A percentile compares a stretch with the other conserved stretches of the same genome.
Conservation (phyloP, 176 grass and related monocot species). For the Rhynchospora tenuis region DNA sequence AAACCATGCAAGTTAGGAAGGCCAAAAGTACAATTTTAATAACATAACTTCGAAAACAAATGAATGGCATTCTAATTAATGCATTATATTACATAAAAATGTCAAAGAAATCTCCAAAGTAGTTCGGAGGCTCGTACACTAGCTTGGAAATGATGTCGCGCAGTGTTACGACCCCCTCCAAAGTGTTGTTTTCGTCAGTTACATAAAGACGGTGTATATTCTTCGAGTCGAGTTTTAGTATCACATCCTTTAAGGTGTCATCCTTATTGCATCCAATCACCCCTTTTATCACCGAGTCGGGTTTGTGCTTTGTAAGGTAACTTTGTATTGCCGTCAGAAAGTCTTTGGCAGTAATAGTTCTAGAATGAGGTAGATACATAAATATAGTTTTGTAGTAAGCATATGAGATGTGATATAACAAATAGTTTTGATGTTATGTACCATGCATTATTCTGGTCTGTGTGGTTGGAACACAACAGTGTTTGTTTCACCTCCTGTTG, state of each 20-base stretch:
- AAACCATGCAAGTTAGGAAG: not conserved
- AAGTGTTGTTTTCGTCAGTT: constrained; percentile 32
- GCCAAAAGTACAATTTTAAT: not conserved
- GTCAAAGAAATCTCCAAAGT: constrained; percentile 93
- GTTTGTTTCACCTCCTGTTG: too few relatives aligned
- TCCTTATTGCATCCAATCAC: constrained; percentile 53
- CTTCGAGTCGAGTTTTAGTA: constrained; percentile 56
- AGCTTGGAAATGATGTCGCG: constrained; percentile 82
- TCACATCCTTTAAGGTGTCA: constrained; percentile 64
- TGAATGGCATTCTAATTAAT: not conserved
- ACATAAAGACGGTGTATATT: constrained; percentile 77
- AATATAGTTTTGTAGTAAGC: too few relatives aligned
- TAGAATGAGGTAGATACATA: constrained; percentile 3
- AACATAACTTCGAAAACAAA: not conserved
- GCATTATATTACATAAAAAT: not conserved
- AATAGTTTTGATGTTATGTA: too few relatives aligned
- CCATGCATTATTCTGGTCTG: too few relatives aligned
- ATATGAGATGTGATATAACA: too few relatives aligned
- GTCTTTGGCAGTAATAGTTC: constrained; percentile 56
- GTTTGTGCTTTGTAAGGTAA: constrained; percentile 32
- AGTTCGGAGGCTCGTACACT: constrained; percentile 72
- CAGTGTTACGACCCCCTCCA: constrained; percentile 72
- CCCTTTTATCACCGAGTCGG: constrained; percentile 37
- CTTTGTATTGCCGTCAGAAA: constrained; percentile 40
- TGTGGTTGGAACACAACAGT: too few relatives aligned